phyloP scores from a whole-genome alignment of 2,329 filamentous ascomycete species.

The Whalleya microplaca region DNA sequence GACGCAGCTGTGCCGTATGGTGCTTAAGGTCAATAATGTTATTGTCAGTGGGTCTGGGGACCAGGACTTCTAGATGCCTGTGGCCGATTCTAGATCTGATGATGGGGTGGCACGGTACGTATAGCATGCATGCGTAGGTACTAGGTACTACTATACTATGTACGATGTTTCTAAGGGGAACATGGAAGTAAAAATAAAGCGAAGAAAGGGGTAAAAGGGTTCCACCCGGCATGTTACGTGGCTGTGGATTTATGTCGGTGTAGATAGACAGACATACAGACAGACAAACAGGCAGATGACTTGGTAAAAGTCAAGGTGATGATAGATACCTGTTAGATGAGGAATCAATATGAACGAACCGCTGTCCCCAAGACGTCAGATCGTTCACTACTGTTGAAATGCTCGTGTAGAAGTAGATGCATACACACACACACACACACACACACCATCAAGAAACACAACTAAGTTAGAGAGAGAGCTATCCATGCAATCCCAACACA shows the following conservation, averaged over 20 bases:
- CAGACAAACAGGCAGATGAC: neutral
- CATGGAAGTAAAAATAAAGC: neutral
- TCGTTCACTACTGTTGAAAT: too few species aligned
- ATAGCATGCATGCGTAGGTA: neutral
- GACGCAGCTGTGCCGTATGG: constrained; percentile 97
- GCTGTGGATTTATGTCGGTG: neutral
- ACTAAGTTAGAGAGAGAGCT: too few species aligned
- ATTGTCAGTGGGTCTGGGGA: constrained; percentile 88
- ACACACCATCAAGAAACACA: too few species aligned
- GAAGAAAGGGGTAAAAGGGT: neutral
- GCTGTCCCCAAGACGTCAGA: too few species aligned
- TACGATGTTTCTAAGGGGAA: neutral
- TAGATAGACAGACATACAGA: constrained; percentile 5
- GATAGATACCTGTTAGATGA: constrained; percentile 1
- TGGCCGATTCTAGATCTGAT: neutral
- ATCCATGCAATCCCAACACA: too few species aligned
- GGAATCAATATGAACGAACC: neutral
- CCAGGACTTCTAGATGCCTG: constrained; percentile 71
- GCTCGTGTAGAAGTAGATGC: too few species aligned
- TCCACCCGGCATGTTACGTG: neutral
- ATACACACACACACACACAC: too few species aligned
- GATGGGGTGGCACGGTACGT: neutral
- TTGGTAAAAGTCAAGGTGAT: constrained; percentile 9
- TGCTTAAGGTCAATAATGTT: constrained; percentile 95
- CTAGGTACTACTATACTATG: too few species aligned